Evolutionary conservation across 2,329 filamentous ascomycete genomes (phyloP).

Genomic region (Ceratocystis alfenasii): DNA sequence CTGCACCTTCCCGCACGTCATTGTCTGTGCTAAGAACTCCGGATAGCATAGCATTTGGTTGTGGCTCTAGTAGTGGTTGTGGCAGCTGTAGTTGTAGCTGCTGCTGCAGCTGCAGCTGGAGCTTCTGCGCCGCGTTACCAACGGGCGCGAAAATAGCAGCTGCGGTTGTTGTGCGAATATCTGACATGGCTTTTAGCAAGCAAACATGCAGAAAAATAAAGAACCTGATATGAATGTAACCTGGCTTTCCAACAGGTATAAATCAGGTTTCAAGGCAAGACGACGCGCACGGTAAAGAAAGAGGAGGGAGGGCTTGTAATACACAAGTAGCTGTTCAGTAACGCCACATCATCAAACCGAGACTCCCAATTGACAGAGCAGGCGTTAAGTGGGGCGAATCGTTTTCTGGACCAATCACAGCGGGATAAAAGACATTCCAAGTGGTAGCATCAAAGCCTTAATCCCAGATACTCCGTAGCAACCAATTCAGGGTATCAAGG

Average conservation of each 20-base stretch:
- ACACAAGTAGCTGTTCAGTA: neutral
- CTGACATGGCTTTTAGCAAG: neutral
- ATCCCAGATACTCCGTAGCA: neutral
- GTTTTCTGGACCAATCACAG: neutral
- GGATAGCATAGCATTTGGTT: no score
- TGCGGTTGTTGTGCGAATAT: neutral
- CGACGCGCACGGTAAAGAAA: neutral
- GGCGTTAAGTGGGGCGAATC: neutral
- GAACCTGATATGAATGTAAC: neutral
- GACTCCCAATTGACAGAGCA: neutral
- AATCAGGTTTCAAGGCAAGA: neutral
- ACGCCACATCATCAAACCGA: constrained; percentile 1
- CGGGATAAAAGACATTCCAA: neutral
- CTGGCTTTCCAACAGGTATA: neutral
- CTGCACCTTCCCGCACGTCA: no score
- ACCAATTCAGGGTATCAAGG: neutral
- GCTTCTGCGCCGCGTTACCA: neutral
- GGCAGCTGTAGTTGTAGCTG: no score
- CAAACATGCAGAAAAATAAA: no score
- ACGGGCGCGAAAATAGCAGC: neutral
- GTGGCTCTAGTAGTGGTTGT: no score
- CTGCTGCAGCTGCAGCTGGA: neutral
- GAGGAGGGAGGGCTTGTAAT: neutral
- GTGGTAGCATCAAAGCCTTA: neutral
- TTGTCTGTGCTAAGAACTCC: no score